phyloP scores from a whole-genome alignment of 2,329 filamentous ascomycete genomes.

The Nemania serpens region DNA sequence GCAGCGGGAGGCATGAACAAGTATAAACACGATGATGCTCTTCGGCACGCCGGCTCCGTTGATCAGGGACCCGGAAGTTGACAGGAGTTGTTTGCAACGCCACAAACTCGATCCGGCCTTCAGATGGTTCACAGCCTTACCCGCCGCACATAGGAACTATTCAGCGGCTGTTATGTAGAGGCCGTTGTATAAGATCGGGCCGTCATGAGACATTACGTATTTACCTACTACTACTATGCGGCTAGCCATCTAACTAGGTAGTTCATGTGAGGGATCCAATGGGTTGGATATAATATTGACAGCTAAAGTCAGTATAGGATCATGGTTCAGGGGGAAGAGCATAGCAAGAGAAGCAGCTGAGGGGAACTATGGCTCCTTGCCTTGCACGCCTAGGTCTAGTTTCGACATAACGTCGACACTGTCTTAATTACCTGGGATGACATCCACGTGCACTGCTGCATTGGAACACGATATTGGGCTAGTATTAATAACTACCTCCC shows the following conservation, averaged over 20 bases:
- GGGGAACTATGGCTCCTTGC: no score
- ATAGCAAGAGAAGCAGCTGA: neutral
- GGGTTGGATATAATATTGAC: constrained; percentile 1
- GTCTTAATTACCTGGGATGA: no score
- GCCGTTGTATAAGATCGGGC: constrained; percentile 3
- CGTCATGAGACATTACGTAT: neutral
- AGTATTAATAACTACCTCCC: no score
- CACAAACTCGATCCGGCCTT: constrained; percentile 23
- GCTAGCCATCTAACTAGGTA: neutral
- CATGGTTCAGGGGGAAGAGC: constrained; percentile 9
- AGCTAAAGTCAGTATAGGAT: constrained; percentile 11
- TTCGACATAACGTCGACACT: no score
- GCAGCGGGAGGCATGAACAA: neutral
- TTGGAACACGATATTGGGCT: no score
- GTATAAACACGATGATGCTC: constrained; percentile 8
- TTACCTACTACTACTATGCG: neutral
- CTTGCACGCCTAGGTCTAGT: no score
- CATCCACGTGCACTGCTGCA: no score
- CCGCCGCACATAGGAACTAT: constrained; percentile 10
- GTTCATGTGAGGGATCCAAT: constrained; percentile 6
- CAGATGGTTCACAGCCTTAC: constrained; percentile 22
- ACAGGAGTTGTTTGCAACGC: constrained; percentile 31
- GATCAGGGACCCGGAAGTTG: constrained; percentile 41
- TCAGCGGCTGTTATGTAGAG: constrained; percentile 1
- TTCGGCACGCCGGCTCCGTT: constrained; percentile 30